Evolutionary conservation across 176 grass and related monocot genomes (phyloP), one percentile per base, ranked within the genome.

Genomic region (Oropetium thomaeum): DNA sequence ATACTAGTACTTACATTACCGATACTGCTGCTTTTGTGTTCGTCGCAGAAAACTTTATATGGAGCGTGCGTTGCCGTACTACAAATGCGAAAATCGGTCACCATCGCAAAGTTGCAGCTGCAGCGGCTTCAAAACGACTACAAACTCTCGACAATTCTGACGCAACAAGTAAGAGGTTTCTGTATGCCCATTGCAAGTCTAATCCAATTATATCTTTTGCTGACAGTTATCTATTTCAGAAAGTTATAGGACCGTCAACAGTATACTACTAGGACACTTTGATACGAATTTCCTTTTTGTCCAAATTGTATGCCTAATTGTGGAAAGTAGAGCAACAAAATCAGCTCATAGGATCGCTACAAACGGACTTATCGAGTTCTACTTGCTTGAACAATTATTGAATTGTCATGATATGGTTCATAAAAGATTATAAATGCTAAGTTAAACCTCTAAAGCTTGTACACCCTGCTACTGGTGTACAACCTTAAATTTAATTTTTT

Each of bases 61-160:
- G 69, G 85, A 68, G 86, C 81, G 23, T 96, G 89, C 86, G 71
- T 87, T 55, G 19, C 68, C 29, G 76, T 77, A 41, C 65, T 87
- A 16, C 75, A 86, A 70, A 76, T 70, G 80, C 69, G 75, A 34
- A 85, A 80, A 53, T 87, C 80, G 2, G 74, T 89, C 13, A 63
- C 84, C 43, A 55, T 84, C 26, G 82, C 65, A 73, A 91, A 79
- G 58, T 40, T 91, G 17, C 70, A 85, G 79, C 58, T 96, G 10
- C 80, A 91, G 54, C n/a, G 86, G 51, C 49, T 87, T 29, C 69
- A 1, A 4, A 66, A 73, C 44, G 68, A 71, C 67, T 70, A 77
- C 70, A 91, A 89, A 55, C 80, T 89, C 65, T 64, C 65, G 73
- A 75, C 77, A 2, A 58, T 85, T 83, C 58, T 89, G 20, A 87